phyloP scores from a whole-genome alignment of 2,329 filamentous ascomycete species.

The Endoconidiophora polonica region DNA sequence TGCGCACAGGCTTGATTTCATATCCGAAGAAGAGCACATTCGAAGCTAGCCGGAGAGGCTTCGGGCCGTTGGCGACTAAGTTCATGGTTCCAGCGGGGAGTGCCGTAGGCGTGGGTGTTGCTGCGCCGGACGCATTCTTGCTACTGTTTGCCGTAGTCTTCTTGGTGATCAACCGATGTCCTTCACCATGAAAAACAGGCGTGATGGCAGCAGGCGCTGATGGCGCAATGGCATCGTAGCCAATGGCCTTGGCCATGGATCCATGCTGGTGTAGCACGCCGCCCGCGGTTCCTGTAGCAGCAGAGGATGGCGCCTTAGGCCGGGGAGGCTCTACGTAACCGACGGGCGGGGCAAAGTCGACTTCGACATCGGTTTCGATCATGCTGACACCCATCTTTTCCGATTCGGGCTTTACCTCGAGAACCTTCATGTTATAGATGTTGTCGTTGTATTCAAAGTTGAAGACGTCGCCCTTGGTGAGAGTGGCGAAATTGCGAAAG shows the following conservation, averaged over 20 bases:
- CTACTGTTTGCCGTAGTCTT: conserved; percentile 49
- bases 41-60: conserved; percentile 64
- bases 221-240: conserved; percentile 81
- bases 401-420: conserved; percentile 79
- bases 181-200: conserved; percentile 65
- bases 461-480: conserved; percentile 88
- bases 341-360: conserved; percentile 87
- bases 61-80: conserved; percentile 34
- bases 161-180: conserved; percentile 56
- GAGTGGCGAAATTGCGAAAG: conserved; percentile 85
- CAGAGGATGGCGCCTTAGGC: conserved; percentile 20
- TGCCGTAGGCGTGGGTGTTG: conserved; percentile 29
- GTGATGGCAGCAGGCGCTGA: conserved; percentile 49
- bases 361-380: conserved; percentile 88
- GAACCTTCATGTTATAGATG: conserved; percentile 77
- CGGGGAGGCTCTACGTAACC: conserved; percentile 82
- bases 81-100: background rate
- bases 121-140: conserved; percentile 59
- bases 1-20: conserved; percentile 75
- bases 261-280: conserved; percentile 70
- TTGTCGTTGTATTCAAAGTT: conserved; percentile 95
- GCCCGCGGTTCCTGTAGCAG: conserved; percentile 56
- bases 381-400: conserved; percentile 80
- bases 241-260: conserved; percentile 95
- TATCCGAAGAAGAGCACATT: conserved; percentile 97